Percentiles rank a stretch among this genome's conserved stretches.
These are phyloP conservation scores for Gossypium gossypioides DNA, from an alignment of 441 rosid genomes.

Conservation along the genomic window DNA sequence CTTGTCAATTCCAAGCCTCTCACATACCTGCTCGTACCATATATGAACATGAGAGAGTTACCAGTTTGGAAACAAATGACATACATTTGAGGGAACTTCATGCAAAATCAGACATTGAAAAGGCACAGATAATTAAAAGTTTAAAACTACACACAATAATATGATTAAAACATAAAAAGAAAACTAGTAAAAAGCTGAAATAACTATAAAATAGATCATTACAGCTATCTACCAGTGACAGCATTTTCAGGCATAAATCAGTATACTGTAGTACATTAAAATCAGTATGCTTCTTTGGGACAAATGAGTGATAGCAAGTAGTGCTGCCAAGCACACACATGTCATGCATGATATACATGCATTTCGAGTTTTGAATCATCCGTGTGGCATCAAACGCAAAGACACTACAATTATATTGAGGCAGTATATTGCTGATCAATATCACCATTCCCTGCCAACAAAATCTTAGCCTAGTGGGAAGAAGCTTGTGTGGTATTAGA, in stretches of 20 bases:
- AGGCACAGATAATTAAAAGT: background rate
- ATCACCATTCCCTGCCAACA: background rate
- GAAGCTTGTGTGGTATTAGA: background rate
- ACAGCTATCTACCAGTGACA: background rate
- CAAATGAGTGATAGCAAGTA: background rate
- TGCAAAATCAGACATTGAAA: background rate
- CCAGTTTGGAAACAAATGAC: background rate
- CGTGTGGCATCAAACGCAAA: background rate
- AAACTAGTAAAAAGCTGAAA: background rate
- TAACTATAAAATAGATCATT: background rate
- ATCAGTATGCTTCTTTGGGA: background rate
- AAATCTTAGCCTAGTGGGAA: no score
- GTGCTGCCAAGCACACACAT: background rate
- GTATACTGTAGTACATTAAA: background rate
- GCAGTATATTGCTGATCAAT: background rate
- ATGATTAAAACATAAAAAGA: background rate
- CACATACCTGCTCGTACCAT: conserved; percentile 49
- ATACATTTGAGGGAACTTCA: conserved; percentile 2
- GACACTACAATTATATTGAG: background rate
- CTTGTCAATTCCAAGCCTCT: conserved; percentile 74
- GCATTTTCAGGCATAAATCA: background rate
- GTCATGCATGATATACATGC: background rate
- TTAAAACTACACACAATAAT: background rate
- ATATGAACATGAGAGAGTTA: conserved; percentile 13
- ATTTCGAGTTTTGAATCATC: background rate